Conservation (phyloP, 2,329 filamentous ascomycete genomes). For the Stachybotrys echinatus region DNA sequence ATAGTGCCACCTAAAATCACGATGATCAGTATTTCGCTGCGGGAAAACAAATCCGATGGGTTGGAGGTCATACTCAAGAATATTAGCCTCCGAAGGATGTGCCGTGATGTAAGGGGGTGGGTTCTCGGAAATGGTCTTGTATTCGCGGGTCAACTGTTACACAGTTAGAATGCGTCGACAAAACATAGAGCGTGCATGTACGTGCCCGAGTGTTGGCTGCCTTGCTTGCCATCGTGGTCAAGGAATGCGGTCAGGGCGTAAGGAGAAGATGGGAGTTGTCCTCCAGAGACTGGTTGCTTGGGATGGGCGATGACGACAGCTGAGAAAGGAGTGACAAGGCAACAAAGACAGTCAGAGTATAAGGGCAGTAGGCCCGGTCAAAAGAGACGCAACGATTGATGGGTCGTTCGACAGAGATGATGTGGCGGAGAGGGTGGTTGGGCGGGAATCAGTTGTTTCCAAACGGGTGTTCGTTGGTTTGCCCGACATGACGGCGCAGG, state of each 20-base stretch:
- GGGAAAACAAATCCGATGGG: too few species aligned
- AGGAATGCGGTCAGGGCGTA: neutral
- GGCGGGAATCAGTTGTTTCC: neutral
- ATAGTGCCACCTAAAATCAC: slow-evolving; percentile 71
- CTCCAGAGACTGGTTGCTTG: slow-evolving; percentile 12
- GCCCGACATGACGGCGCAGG: neutral
- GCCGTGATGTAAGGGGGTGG: slow-evolving; percentile 86
- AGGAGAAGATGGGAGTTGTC: neutral
- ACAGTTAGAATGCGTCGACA: slow-evolving; percentile 14
- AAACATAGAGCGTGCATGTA: slow-evolving; percentile 5
- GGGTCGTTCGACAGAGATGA: too few species aligned
- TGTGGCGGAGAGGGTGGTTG: neutral
- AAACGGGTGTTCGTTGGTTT: neutral
- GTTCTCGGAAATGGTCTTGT: slow-evolving; percentile 60
- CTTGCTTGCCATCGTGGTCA: slow-evolving; percentile 58
- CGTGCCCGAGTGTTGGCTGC: slow-evolving; percentile 67
- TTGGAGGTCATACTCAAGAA: slow-evolving; percentile 70
- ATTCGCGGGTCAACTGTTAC: slow-evolving; percentile 53
- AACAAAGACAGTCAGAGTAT: neutral
- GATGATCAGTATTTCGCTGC: slow-evolving; percentile 10
- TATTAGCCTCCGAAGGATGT: slow-evolving; percentile 86
- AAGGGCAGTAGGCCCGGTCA: neutral
- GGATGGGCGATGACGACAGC: slow-evolving; percentile 2
- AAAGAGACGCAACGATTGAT: too few species aligned
- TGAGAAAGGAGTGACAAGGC: neutral